Evolutionary conservation across 768 basidiomycete species (phyloP).

Genomic region (Saitozyma sp.): DNA sequence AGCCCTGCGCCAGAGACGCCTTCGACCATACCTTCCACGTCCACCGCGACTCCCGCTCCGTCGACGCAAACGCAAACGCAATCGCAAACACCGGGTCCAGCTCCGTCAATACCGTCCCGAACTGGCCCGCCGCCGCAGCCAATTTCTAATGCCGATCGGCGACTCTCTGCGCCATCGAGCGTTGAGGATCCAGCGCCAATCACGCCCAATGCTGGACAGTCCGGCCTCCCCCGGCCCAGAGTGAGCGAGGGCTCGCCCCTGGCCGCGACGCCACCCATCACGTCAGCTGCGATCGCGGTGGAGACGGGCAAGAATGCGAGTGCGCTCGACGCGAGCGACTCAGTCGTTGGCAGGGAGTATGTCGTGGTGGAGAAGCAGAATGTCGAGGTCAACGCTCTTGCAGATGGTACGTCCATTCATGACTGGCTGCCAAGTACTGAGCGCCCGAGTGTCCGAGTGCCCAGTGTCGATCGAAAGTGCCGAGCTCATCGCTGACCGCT

Average conservation of each 20-base stretch:
- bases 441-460: not conserved
- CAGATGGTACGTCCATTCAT: constrained; percentile 68
- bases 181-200: constrained; percentile 68
- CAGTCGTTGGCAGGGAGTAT: constrained; percentile 64
- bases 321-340: constrained; percentile 26
- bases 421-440: not conserved
- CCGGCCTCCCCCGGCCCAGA: constrained; percentile 3
- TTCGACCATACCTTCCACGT: constrained; percentile 11
- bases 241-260: constrained; percentile 41
- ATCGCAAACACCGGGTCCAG: no score
- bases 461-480: no score
- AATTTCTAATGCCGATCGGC: constrained; percentile 14
- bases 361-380: constrained; percentile 90
- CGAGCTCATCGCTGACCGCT: no score
- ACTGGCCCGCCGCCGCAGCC: constrained; percentile 28
- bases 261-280: constrained; percentile 43
- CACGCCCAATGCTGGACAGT: constrained; percentile 8
- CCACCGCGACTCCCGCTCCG: constrained; percentile 11
- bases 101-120: not conserved
- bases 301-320: constrained; percentile 32
- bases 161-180: constrained; percentile 3
- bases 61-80: not conserved
- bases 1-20: constrained; percentile 14
- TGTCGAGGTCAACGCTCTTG: constrained; percentile 85
- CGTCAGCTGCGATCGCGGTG: constrained; percentile 12